Base-by-base conservation (phyloP, 108 stramenopile genomes). In the Fragilaria radians region DNA sequence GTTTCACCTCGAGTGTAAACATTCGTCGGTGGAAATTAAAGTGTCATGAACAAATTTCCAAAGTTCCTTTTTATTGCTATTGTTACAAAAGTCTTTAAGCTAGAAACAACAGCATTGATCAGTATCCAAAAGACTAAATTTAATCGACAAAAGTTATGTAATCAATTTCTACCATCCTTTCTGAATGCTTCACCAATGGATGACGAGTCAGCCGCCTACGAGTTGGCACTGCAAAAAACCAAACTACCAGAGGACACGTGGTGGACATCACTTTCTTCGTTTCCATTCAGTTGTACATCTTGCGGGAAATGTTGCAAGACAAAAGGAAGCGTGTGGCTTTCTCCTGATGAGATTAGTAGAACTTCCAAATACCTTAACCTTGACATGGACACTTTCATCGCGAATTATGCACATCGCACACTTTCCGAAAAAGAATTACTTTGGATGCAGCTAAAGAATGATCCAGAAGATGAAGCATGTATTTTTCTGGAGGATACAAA, bases 221-320 rank as follows among this genome's bases (percentile, higher is more conserved):
- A 21, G 22, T 28, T 7, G 14, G 36, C 36, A 14, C 14, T 42
- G 36, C 36, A 42, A 14, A 7, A 7, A 42, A 7, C 36, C 14
- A n/a, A n/a, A n/a, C 36, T 42, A 11, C 36, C 36, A 11, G 11
- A 42, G 14, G 14, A 42, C 14, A 42, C 7, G 14, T 42, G 36
- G 36, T 42, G 36, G 36, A 11, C 36, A 42, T 42, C 36, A 7
- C 14, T 42, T 7, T 42, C 36, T 7, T 42, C 36, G 14, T 14
- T 42, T 11, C 36, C 36, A 7, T 70, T 70, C 42, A 36, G 51
- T 1, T 83, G 81, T 33, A 83, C 81, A n/a, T 61, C 56, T 14
- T 83, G 78, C 58, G 81, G 78, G 14, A 83, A 79, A 76, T 83
- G 81, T 54, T 83, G 81, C 66, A 65, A 73, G 26, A 78, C 78